Evolutionary conservation across 495 filamentous ascomycete species (phyloP).

Genomic region (Aspergillus saccharolyticus): DNA sequence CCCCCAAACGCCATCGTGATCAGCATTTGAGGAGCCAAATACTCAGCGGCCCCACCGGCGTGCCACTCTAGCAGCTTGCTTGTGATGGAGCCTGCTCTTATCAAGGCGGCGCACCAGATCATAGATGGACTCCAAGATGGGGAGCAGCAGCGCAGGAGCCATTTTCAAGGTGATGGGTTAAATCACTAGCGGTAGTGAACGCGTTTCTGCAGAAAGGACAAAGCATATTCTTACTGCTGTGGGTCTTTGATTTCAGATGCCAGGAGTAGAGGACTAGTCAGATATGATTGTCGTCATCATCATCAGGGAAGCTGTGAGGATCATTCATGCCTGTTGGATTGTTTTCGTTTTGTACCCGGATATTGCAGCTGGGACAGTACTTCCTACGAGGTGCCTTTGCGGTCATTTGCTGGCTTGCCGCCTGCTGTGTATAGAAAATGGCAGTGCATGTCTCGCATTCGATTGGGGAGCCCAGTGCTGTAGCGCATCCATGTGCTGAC

Average conservation of each 20-base stretch:
- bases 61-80: conserved; percentile 36
- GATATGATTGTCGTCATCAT: not conserved
- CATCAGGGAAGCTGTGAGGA: not conserved
- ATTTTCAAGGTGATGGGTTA: conserved; percentile 42
- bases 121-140: conserved; percentile 31
- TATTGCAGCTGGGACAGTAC: conserved; percentile 37
- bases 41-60: conserved; percentile 15
- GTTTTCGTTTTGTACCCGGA: conserved; percentile 34
- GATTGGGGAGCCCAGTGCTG: conserved; percentile 27
- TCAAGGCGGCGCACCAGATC: conserved; percentile 29
- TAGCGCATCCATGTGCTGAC: conserved; percentile 35
- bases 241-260: conserved; percentile 42
- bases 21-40: conserved; percentile 25
- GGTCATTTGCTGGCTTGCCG: conserved; percentile 36
- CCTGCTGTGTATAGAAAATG: conserved; percentile 20
- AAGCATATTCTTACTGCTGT: conserved; percentile 25
- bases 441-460: conserved; percentile 35
- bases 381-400: conserved; percentile 25
- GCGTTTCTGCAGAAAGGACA: conserved; percentile 42
- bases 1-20: conserved; percentile 36
- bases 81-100: conserved; percentile 33
- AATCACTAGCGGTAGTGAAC: conserved; percentile 39
- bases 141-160: conserved; percentile 35
- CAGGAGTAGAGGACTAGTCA: conserved; percentile 14
- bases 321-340: conserved; percentile 31